These are phyloP conservation scores for Platanus orientalis DNA, from an alignment of 164 flowering plant species.

Conservation along the genomic window DNA sequence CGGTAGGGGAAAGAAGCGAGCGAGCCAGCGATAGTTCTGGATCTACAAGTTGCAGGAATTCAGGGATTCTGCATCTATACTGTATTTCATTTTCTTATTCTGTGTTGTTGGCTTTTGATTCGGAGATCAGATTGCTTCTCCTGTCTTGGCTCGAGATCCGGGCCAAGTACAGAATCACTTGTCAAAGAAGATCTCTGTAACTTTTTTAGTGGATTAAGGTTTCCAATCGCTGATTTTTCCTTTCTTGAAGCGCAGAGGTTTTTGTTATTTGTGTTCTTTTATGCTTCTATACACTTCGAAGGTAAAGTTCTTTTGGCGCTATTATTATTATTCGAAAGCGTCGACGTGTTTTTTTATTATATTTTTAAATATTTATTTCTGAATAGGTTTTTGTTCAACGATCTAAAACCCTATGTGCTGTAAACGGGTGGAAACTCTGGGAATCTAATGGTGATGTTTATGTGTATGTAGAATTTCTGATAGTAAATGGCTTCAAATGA, in stretches of 20 bases:
- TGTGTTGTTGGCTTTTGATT: neutral
- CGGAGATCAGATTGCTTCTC: slow-evolving; percentile 10
- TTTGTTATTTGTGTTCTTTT: neutral
- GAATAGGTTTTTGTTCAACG: neutral
- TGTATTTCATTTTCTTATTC: neutral
- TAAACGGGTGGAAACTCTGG: neutral
- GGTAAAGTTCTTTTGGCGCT: neutral
- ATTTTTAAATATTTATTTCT: neutral
- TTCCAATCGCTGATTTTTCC: neutral
- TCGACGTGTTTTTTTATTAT: neutral
- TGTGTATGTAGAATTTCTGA: neutral
- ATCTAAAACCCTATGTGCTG: neutral
- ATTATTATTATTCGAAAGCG: neutral
- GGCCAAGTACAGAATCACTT: slow-evolving; percentile 60
- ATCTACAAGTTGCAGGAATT: neutral
- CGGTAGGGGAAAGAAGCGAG: neutral
- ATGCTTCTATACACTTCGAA: neutral
- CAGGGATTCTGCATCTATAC: slow-evolving; percentile 8
- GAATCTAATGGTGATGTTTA: slow-evolving; percentile 12
- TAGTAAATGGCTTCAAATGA: slow-evolving; percentile 66
- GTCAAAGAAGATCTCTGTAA: neutral
- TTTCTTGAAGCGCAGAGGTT: slow-evolving; percentile 1
- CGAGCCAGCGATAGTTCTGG: neutral
- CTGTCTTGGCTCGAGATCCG: slow-evolving; percentile 33
- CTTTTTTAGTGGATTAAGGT: slow-evolving; percentile 7